Evolutionary conservation across 306 rosid genomes (phyloP).

Genomic region (Acacia confusa): DNA sequence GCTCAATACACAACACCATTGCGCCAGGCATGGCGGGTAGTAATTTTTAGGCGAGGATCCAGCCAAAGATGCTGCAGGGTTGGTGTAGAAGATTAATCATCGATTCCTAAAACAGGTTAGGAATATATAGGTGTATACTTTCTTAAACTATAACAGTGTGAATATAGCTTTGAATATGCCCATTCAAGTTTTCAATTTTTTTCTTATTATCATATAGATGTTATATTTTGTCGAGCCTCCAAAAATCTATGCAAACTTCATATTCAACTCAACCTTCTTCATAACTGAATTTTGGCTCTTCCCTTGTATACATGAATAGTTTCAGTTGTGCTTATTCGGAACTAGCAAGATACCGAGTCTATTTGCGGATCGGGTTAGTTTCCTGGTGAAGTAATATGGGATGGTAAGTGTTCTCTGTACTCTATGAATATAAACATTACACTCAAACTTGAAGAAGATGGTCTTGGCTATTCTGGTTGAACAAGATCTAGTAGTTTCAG

Average conservation of each 20-base stretch:
- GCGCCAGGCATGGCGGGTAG: slow-evolving; percentile 14
- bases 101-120: too few species aligned
- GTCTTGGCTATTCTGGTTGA: slow-evolving; percentile 64
- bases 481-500: slow-evolving; percentile 50
- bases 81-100: slow-evolving; percentile 29
- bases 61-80: slow-evolving; percentile 10
- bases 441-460: slow-evolving; percentile 75
- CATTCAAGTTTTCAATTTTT: background rate
- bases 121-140: background rate
- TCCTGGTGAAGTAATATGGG: background rate
- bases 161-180: slow-evolving; percentile 19
- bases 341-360: slow-evolving; percentile 46
- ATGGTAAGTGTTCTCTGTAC: background rate
- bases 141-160: slow-evolving; percentile 9
- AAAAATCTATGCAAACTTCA: background rate
- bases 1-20: slow-evolving; percentile 16
- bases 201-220: too few species aligned
- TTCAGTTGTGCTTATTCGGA: slow-evolving; percentile 57
- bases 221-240: background rate
- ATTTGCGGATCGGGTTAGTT: slow-evolving; percentile 52
- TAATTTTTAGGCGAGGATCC: slow-evolving; percentile 29
- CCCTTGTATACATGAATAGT: slow-evolving; percentile 42
- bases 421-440: background rate
- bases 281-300: background rate
- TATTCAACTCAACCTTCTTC: background rate